Evolutionary conservation across 208 protist species (phyloP).

Genomic region (Crithidia thermophila): DNA sequence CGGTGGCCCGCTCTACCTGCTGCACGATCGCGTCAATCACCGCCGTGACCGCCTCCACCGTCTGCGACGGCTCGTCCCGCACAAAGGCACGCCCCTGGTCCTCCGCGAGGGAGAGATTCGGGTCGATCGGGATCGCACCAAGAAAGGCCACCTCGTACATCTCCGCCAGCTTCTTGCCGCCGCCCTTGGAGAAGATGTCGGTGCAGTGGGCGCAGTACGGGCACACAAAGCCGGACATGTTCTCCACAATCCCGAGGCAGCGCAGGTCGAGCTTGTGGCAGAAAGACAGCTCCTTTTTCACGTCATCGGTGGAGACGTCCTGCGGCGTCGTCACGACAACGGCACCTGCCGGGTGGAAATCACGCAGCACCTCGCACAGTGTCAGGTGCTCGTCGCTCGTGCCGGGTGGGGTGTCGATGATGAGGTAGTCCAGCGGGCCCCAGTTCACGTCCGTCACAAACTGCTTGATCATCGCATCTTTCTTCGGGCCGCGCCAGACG

Average conservation of each 20-base stretch:
- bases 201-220: slow-evolving; percentile 92
- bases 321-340: slow-evolving; percentile 93
- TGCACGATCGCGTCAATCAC: slow-evolving; percentile 63
- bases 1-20: slow-evolving; percentile 56
- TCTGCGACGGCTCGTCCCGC: slow-evolving; percentile 31
- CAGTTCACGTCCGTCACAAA: slow-evolving; percentile 91
- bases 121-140: slow-evolving; percentile 85
- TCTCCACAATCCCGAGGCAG: slow-evolving; percentile 93
- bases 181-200: slow-evolving; percentile 85
- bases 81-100: slow-evolving; percentile 75
- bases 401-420: slow-evolving; percentile 94
- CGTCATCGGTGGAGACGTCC: slow-evolving; percentile 90
- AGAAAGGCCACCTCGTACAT: slow-evolving; percentile 87
- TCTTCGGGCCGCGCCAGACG: slow-evolving; percentile 97
- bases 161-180: slow-evolving; percentile 72
- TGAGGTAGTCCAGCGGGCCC: slow-evolving; percentile 89
- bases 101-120: slow-evolving; percentile 68
- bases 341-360: slow-evolving; percentile 60
- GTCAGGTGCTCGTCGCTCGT: slow-evolving; percentile 94
- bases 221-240: slow-evolving; percentile 94
- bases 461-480: slow-evolving; percentile 94
- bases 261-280: slow-evolving; percentile 87
- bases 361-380: slow-evolving; percentile 78
- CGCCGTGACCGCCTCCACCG: slow-evolving; percentile 48
- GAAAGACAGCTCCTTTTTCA: slow-evolving; percentile 93